Base-by-base conservation (phyloP, 1,284 basidiomycete species). In the Termitomyces sp. region DNA sequence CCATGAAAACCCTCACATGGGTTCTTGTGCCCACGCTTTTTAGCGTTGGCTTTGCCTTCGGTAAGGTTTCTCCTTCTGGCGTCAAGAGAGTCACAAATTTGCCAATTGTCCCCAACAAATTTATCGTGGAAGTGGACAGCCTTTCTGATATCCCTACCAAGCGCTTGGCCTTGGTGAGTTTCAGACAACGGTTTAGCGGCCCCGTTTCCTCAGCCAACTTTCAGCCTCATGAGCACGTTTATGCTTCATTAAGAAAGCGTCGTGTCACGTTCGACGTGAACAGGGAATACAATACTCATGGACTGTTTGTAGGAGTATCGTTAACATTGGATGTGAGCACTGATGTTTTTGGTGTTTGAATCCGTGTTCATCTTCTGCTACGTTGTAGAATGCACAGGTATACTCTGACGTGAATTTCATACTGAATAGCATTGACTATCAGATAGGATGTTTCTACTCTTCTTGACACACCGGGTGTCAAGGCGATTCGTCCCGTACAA, bases 51-150 rank as follows among this genome's bases (percentile, higher is more conserved):
- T 33, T 33, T 13, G 31, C 31, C 31, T 13, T 13, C 9, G 11
- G 31, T 11, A 33, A 33, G 11, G 47, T 49, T 18, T 64, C 72
- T 11, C 56, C 71, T 51, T 68, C 71, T 18, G 64, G 61, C 53
- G 62, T 75, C 46, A 62, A 70, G 60, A 66, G 64, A 46, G 67
- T 64, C 10, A 65, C 69, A 24, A 71, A 64, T 50, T 59, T 68
- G 34, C 66, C 65, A 37, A 68, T 57, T 24, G 64, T 77, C n/a
- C 63, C 73, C 28, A 78, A 78, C 66, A 75, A 71, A 61, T 79
- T 78, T 60, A 79, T 80, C 43, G 67, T 81, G 35, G 79, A 82
- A 58, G 71, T 80, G 11, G 70, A 74, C 13, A 61, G 60, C 18
- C 54, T 68, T 9, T 65, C 71, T 18, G 65, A 69, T 48, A 71